Conservation (phyloP, 108 stramenopile species). For the Skeletonema grethae region DNA sequence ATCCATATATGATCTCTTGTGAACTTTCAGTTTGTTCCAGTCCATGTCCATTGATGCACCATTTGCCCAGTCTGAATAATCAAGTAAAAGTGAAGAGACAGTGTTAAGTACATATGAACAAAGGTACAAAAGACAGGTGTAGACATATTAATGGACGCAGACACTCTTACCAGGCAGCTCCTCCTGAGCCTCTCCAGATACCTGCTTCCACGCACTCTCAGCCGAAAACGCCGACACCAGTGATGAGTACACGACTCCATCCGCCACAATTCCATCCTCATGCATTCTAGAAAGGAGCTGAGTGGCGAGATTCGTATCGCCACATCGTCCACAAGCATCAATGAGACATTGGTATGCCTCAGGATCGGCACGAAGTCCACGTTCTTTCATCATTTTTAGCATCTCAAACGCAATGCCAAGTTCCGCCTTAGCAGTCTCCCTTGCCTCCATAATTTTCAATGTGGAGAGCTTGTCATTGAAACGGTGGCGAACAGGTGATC, state of each 20-base stretch:
- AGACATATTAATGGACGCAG: constrained; percentile 6
- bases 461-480: constrained; percentile 72
- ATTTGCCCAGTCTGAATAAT: constrained; percentile 75
- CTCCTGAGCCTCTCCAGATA: constrained; percentile 57
- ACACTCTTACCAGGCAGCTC: constrained; percentile 63
- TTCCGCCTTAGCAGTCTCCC: constrained; percentile 77
- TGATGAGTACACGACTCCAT: neutral
- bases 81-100: neutral
- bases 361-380: constrained; percentile 64
- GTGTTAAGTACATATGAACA: neutral
- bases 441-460: constrained; percentile 68
- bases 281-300: constrained; percentile 81
- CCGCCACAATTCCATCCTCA: constrained; percentile 43
- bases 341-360: constrained; percentile 79
- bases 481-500: constrained; percentile 44
- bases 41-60: constrained; percentile 86
- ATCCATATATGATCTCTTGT: constrained; percentile 73
- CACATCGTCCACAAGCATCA: constrained; percentile 86
- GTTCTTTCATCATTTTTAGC: constrained; percentile 59
- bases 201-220: constrained; percentile 30
- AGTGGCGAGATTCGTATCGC: constrained; percentile 70
- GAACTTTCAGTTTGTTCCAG: constrained; percentile 75
- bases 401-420: constrained; percentile 81
- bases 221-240: constrained; percentile 4
- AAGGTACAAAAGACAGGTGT: neutral